Base-by-base conservation (phyloP, 2,329 filamentous ascomycete genomes). In the Fusarium sp. region DNA sequence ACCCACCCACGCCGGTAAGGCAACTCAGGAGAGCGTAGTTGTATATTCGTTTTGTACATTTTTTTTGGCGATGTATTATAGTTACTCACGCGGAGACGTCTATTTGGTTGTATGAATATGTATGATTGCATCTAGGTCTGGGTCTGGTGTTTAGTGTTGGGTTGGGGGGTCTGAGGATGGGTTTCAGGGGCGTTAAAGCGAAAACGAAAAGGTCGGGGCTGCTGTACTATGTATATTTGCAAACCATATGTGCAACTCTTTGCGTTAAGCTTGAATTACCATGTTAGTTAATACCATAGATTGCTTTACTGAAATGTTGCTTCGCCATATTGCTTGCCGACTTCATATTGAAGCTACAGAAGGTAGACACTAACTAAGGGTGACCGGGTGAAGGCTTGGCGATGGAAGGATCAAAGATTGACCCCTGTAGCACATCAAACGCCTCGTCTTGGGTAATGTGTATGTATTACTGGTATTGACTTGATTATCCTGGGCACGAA, bases 391-490 rank as follows among this genome's bases (percentile, higher is more conserved):
- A n/a, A 47, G 58, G 54, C 71, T 74, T 74, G 71, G 71, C 71
- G 45, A 62, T 20, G n/a, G 54, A 35, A 66, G 38, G 62, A 57
- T 74, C 41, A 51, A 52, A 72, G 71, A 56, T 62, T 44, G 28
- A 63, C 57, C 72, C 72, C 63, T 74, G 72, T 63, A 72, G 52
- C 65, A 58, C 49, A 74, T 72, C 67, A 61, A 42, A 51, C 49
- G 47, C 51, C 61, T 73, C 41, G 48, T 42, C 54, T 51, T 36
- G 58, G 41, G 41, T 48, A 35, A 36, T 31, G 41, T 42, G 15
- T 35, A 33, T 42, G 15, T 35, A 14, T 42, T 35, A 20, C 41
- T 54, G 41, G 41, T 41, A 39, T 47, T 72, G 39, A 12, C 15
- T 54, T 24, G 12, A 17, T 14, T 41, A 28, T 11, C 14, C 51